These are phyloP conservation scores for Cairneyella variabilis DNA, from an alignment of 495 filamentous ascomycete genomes.

Conservation along the genomic window DNA sequence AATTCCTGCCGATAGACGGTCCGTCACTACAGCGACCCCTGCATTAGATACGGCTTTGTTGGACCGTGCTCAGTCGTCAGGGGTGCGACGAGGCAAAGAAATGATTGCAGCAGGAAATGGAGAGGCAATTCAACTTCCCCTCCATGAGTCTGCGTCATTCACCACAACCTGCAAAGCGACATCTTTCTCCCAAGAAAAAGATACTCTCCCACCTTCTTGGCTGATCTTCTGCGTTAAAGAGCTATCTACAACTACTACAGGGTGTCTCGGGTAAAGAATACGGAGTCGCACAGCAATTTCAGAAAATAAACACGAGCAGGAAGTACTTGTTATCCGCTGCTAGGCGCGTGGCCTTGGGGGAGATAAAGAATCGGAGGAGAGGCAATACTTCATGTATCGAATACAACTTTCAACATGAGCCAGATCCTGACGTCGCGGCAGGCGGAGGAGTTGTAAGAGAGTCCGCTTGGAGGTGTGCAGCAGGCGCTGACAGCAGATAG, in stretches of 20 bases:
- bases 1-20: slow-evolving; percentile 3
- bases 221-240: too few species aligned
- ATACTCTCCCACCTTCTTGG: too few species aligned
- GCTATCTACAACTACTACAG: too few species aligned
- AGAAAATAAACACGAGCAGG: slow-evolving; percentile 8
- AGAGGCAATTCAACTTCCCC: not conserved
- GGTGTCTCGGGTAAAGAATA: too few species aligned
- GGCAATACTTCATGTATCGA: slow-evolving; percentile 21
- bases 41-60: slow-evolving; percentile 1
- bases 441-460: slow-evolving; percentile 81
- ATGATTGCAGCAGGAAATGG: slow-evolving; percentile 1
- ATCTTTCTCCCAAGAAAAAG: not conserved
- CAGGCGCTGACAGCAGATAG: slow-evolving; percentile 39
- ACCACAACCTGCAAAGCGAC: not conserved
- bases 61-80: too few species aligned
- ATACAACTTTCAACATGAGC: slow-evolving; percentile 54
- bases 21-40: slow-evolving; percentile 24
- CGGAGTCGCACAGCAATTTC: not conserved
- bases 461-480: not conserved
- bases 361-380: not conserved
- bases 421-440: slow-evolving; percentile 74
- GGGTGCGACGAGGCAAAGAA: not conserved
- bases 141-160: not conserved
- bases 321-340: not conserved
- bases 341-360: slow-evolving; percentile 16